phyloP scores from a whole-genome alignment of 2,329 filamentous ascomycete genomes.

The Chaetoscypha palmicola region DNA sequence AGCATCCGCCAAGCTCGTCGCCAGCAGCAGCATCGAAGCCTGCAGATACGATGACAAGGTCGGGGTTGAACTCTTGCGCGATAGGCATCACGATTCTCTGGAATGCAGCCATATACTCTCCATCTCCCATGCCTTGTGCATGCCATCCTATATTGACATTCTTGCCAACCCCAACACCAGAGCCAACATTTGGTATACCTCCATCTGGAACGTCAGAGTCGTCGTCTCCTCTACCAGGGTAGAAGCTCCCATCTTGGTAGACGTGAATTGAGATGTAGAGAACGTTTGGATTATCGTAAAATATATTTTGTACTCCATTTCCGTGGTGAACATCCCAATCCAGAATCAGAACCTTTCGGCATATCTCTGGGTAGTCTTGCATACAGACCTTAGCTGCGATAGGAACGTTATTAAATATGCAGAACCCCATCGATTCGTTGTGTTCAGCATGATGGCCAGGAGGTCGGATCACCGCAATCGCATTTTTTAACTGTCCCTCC shows the following conservation, averaged over 20 bases:
- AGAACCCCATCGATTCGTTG: slow-evolving; percentile 84
- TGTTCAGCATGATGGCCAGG: slow-evolving; percentile 93
- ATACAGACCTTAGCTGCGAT: slow-evolving; percentile 88
- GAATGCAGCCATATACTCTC: slow-evolving; percentile 94
- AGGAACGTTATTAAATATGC: slow-evolving; percentile 95
- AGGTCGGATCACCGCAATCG: slow-evolving; percentile 88
- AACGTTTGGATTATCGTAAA: slow-evolving; percentile 90
- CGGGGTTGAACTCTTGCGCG: slow-evolving; percentile 84
- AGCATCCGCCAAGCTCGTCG: slow-evolving; percentile 87
- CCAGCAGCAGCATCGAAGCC: slow-evolving; percentile 94
- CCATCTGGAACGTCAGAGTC: slow-evolving; percentile 56
- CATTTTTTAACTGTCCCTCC: slow-evolving; percentile 78
- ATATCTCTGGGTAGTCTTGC: slow-evolving; percentile 67
- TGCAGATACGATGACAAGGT: slow-evolving; percentile 89
- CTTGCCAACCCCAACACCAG: slow-evolving; percentile 47
- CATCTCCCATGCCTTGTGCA: slow-evolving; percentile 80
- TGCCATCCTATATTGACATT: slow-evolving; percentile 64
- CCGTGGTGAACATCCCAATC: slow-evolving; percentile 84
- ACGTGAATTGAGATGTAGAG: slow-evolving; percentile 95
- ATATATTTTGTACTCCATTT: slow-evolving; percentile 94
- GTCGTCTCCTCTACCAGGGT: slow-evolving; percentile 63
- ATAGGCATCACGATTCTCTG: slow-evolving; percentile 96
- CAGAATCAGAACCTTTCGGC: slow-evolving; percentile 83
- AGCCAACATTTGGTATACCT: slow-evolving; percentile 52
- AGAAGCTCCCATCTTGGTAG: slow-evolving; percentile 76